These are phyloP conservation scores for Punica granatum DNA, from an alignment of 345 rosid genomes.

Conservation along the genomic window DNA sequence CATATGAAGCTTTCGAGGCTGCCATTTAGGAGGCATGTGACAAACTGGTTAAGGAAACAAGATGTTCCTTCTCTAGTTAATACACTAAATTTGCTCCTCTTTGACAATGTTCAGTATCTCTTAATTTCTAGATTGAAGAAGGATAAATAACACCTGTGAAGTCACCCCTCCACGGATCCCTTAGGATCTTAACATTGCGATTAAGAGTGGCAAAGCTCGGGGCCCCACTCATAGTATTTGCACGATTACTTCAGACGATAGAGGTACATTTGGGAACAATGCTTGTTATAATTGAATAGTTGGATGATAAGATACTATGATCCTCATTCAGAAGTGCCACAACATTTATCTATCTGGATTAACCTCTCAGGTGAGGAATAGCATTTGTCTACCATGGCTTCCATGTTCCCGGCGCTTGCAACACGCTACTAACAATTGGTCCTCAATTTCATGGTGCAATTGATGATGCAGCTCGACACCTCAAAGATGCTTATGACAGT, in stretches of 20 bases:
- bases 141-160: conserved; percentile 72
- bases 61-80: neutral
- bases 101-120: neutral
- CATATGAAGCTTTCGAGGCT: conserved; percentile 77
- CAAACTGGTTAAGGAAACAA: conserved; percentile 43
- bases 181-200: conserved; percentile 86
- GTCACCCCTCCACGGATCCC: conserved; percentile 87
- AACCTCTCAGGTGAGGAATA: conserved; percentile 75
- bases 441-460: conserved; percentile 98
- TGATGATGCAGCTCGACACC: conserved; percentile 96
- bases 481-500: conserved; percentile 92
- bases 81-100: neutral
- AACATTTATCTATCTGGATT: neutral
- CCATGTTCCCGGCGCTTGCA: conserved; percentile 98
- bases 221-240: conserved; percentile 97
- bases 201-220: conserved; percentile 94
- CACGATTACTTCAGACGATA: conserved; percentile 93
- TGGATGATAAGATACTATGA: neutral
- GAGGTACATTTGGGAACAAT: conserved; percentile 43
- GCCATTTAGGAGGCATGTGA: conserved; percentile 82
- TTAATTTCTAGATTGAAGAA: conserved; percentile 49
- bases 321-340: neutral
- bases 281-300: neutral
- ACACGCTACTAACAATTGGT: conserved; percentile 89
- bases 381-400: conserved; percentile 98